A percentile compares a stretch with the other conserved stretches of the same genome.
These are phyloP conservation scores for Sindora glabra DNA, from an alignment of 306 rosid genomes.

Conservation along the genomic window DNA sequence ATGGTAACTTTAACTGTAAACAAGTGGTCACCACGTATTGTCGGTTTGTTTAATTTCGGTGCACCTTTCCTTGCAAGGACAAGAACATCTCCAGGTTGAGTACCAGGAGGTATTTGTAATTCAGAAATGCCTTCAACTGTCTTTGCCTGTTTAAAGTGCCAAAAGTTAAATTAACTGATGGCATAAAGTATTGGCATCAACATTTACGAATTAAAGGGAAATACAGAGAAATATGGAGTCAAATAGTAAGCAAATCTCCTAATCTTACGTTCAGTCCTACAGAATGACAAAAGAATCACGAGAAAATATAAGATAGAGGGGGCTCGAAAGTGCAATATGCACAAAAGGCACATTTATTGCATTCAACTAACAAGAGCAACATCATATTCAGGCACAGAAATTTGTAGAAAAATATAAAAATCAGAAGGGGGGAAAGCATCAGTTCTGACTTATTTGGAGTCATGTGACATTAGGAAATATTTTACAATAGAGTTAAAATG, in stretches of 20 bases:
- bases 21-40: slow-evolving; percentile 92
- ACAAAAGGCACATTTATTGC: not conserved
- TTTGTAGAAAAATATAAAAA: too few relatives aligned
- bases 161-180: slow-evolving; percentile 17
- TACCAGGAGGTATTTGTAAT: slow-evolving; percentile 81
- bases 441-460: not conserved
- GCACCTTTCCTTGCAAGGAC: slow-evolving; percentile 84
- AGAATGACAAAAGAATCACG: not conserved
- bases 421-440: too few relatives aligned
- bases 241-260: too few relatives aligned
- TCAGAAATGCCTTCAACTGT: slow-evolving; percentile 78
- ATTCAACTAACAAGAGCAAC: too few relatives aligned
- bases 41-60: slow-evolving; percentile 81
- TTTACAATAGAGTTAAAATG: too few relatives aligned
- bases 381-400: too few relatives aligned
- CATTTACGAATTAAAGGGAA: not conserved
- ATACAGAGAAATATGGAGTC: not conserved
- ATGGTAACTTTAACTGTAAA: slow-evolving; percentile 78
- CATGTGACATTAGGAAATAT: too few relatives aligned
- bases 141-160: slow-evolving; percentile 56
- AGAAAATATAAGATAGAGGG: not conserved
- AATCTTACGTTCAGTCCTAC: not conserved
- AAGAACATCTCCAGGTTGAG: slow-evolving; percentile 84
- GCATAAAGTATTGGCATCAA: not conserved
- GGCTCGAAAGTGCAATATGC: not conserved